phyloP scores from a whole-genome alignment of 2,329 filamentous ascomycete species.

The Emmonsiellopsis sp. region DNA sequence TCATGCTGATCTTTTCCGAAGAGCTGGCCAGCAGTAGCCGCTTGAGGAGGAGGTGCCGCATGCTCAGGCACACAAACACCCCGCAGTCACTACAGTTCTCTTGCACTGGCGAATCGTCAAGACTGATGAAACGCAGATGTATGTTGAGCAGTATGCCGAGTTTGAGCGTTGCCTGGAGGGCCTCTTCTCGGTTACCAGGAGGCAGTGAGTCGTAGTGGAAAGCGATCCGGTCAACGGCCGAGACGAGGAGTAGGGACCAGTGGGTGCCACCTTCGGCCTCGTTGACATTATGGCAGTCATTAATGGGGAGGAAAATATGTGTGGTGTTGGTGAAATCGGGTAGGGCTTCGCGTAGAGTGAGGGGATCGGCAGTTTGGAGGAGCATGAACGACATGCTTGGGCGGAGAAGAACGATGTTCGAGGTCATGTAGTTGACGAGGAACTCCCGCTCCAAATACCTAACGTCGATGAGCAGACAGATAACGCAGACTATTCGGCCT shows the following conservation, averaged over 20 bases:
- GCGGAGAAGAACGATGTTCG: conserved; percentile 80
- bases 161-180: conserved; percentile 57
- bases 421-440: conserved; percentile 67
- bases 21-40: conserved; percentile 69
- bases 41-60: conserved; percentile 86
- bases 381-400: conserved; percentile 90
- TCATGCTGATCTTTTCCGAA: conserved; percentile 86
- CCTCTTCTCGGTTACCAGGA: conserved; percentile 66
- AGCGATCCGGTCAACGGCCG: conserved; percentile 75
- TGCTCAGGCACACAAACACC: conserved; percentile 89
- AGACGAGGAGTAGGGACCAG: conserved; percentile 89
- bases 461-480: conserved; percentile 7
- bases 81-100: conserved; percentile 90
- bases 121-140: conserved; percentile 62
- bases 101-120: conserved; percentile 81
- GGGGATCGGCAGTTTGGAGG: conserved; percentile 58
- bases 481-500: conserved; percentile 4
- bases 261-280: conserved; percentile 84
- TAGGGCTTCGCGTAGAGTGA: conserved; percentile 55
- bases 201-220: conserved; percentile 94
- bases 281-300: conserved; percentile 68
- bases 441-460: conserved; percentile 83
- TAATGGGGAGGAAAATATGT: conserved; percentile 92
- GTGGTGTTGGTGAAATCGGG: conserved; percentile 73
- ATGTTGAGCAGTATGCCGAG: conserved; percentile 59